These are phyloP conservation scores for Alternaria triticina DNA, from an alignment of 2,329 filamentous ascomycete species.

Conservation along the genomic window DNA sequence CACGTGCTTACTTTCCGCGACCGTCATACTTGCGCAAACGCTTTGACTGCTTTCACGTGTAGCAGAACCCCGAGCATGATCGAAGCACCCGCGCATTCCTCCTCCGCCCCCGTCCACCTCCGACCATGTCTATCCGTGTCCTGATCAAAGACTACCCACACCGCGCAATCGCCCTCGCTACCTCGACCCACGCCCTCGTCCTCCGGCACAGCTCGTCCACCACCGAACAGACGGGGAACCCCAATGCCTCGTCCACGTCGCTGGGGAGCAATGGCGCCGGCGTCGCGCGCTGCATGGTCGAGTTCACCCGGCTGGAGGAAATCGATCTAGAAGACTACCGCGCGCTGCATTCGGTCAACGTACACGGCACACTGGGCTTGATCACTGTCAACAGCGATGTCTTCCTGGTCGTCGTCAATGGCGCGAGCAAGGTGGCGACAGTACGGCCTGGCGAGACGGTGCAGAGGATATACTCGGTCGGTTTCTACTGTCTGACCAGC, in stretches of 20 bases:
- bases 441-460: conserved; percentile 88
- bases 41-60: not conserved
- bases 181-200: conserved; percentile 78
- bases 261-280: conserved; percentile 45
- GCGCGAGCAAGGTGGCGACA: conserved; percentile 77
- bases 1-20: conserved; percentile 33
- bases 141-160: conserved; percentile 86
- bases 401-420: conserved; percentile 88
- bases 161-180: conserved; percentile 85
- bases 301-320: conserved; percentile 72
- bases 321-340: conserved; percentile 78
- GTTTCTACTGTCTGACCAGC: conserved; percentile 90
- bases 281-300: conserved; percentile 78
- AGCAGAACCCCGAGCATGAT: conserved; percentile 29
- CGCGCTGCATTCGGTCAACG: conserved; percentile 72
- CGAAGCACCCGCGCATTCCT: conserved; percentile 10
- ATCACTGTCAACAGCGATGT: conserved; percentile 85
- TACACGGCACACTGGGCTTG: conserved; percentile 85
- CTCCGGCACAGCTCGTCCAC: conserved; percentile 77
- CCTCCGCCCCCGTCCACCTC: conserved; percentile 17
- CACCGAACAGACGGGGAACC: conserved; percentile 58
- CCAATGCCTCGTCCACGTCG: conserved; percentile 66
- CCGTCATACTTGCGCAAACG: conserved; percentile 6
- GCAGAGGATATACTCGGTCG: conserved; percentile 82
- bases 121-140: conserved; percentile 67